Conservation (phyloP, 768 basidiomycete genomes). For the Russula sp. region DNA sequence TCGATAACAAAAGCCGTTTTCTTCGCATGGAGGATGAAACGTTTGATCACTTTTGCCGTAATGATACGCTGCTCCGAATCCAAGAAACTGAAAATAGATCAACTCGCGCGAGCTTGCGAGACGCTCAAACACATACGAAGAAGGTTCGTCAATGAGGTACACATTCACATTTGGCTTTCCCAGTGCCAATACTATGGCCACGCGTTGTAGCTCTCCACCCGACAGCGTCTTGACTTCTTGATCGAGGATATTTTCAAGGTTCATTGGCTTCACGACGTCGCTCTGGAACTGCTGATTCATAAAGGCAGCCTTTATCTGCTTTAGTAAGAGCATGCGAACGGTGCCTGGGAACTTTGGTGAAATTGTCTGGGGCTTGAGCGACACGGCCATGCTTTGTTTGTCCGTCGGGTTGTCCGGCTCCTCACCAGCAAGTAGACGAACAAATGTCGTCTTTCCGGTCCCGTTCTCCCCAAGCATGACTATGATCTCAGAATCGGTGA, state of each 20-base stretch:
- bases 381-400: conserved; percentile 79
- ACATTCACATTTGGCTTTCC: conserved; percentile 83
- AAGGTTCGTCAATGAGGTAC: conserved; percentile 95
- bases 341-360: conserved; percentile 96
- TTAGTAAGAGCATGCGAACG: conserved; percentile 91
- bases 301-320: conserved; percentile 91
- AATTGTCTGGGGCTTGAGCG: conserved; percentile 97
- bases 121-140: conserved; percentile 39
- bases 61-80: conserved; percentile 99
- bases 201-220: conserved; percentile 96
- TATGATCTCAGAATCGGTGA: conserved; percentile 99
- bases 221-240: conserved; percentile 98
- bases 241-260: conserved; percentile 88
- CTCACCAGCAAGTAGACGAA: conserved; percentile 91
- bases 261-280: conserved; percentile 98
- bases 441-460: conserved; percentile 97
- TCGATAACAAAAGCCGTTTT: conserved; percentile 99
- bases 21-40: conserved; percentile 94
- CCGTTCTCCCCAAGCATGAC: conserved; percentile 99
- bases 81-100: conserved; percentile 57
- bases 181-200: conserved; percentile 90
- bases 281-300: conserved; percentile 99
- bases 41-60: conserved; percentile 95
- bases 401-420: conserved; percentile 80
- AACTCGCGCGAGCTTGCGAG: not conserved